Base-by-base conservation (phyloP, 2,329 filamentous ascomycete species). In the Pseudogymnoascus destructans region DNA sequence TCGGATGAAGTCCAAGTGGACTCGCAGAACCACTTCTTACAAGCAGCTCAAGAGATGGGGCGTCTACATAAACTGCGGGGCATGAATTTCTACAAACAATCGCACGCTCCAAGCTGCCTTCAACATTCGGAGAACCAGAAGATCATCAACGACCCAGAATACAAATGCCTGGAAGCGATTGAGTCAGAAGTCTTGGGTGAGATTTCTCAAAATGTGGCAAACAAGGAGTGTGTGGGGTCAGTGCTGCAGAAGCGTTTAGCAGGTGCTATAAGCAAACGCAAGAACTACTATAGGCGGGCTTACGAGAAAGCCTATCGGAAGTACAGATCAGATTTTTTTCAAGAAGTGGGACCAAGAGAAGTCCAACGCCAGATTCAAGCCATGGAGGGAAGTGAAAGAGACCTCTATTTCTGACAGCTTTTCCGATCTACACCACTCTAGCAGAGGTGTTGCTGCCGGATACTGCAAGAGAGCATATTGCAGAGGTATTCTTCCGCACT, bases 31-130 rank as follows among this genome's bases (percentile, higher is more conserved):
- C 46, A 27, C 46, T 52, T 52, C 21, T 5, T 52, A 4, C 11
- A 52, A 27, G 21, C 11, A 52, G 21, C 21, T 3, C 21, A 52
- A 52, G 46, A 52, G 19, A 52, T n/a, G 3, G 21, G 3, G 21
- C 11, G 46, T 52, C 46, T 52, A 27, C 1, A 52, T 25, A 52
- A 27, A 52, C 3, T 52, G 11, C 11, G 3, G 46, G 21, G 21
- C 46, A 52, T 52, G 46, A 52, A 52, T 52, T 52, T 52, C 46
- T 52, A 52, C 21, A 52, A 52, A 52, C 21, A 25, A 11, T 52
- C 21, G 21, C 9, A 52, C 3, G 21, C 46, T 11, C 46, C 21
- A 27, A 25, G 10, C 11, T 13, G 15, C 46, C 21, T 52, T 27
- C 46, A 3, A 6, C 21, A 52, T 52, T 52, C 3, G 10, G 46